Evolutionary conservation across 2,329 filamentous ascomycete species (phyloP).

Genomic region (Fusarium praegraminearum): DNA sequence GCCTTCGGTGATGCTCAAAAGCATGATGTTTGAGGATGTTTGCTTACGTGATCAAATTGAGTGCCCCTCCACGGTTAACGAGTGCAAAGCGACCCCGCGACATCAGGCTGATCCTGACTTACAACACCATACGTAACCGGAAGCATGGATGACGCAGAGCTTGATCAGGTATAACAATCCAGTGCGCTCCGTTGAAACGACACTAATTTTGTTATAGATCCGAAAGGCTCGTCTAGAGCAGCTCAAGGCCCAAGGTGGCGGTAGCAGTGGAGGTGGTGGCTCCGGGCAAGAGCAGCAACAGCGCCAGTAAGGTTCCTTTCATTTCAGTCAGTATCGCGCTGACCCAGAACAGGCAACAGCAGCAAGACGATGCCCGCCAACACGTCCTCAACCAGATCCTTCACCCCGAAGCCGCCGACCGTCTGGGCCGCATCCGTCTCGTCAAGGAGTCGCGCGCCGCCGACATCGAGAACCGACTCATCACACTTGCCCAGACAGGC

Average conservation of each 20-base stretch:
- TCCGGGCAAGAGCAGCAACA: constrained; percentile 70
- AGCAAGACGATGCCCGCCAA: constrained; percentile 76
- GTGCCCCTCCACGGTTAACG: constrained; percentile 44
- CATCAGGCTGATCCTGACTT: constrained; percentile 38
- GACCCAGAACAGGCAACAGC: constrained; percentile 52
- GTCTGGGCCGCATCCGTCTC: constrained; percentile 91
- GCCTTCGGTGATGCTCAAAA: background rate
- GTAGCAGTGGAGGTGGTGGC: constrained; percentile 58
- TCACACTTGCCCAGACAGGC: constrained; percentile 88
- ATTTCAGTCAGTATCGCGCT: background rate
- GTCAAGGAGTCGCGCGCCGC: constrained; percentile 92
- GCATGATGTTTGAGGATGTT: background rate
- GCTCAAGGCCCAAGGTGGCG: constrained; percentile 79
- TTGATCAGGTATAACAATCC: constrained; percentile 54
- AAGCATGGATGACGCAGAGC: constrained; percentile 60
- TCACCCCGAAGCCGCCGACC: constrained; percentile 91
- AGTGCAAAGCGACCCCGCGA: constrained; percentile 37
- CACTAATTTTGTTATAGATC: constrained; percentile 68
- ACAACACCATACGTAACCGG: constrained; percentile 21
- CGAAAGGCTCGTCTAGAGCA: constrained; percentile 92
- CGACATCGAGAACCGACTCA: constrained; percentile 92
- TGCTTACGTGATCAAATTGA: constrained; percentile 36
- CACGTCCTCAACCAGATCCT: constrained; percentile 92
- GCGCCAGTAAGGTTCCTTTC: constrained; percentile 53
- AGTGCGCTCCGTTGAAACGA: no score